Percentiles rank a stretch among this genome's conserved stretches.
phyloP scores from a whole-genome alignment of 1,139 yeast species.

The Diutina siamensis region DNA sequence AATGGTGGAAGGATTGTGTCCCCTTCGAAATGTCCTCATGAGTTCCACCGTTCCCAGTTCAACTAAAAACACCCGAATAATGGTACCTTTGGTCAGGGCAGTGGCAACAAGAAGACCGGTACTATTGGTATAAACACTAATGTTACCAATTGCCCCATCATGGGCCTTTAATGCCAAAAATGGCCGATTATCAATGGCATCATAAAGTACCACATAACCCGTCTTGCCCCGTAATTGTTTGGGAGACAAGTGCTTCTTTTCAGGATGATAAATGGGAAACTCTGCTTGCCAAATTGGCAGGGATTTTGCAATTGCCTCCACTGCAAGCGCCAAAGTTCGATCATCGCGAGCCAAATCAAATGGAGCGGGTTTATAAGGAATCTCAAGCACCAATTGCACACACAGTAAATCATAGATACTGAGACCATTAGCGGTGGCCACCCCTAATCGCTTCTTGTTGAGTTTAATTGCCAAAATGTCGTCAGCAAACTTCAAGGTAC shows the following conservation, averaged over 20 bases:
- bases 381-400: neutral
- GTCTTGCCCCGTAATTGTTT: neutral
- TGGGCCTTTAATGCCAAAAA: slow-evolving; percentile 4
- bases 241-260: neutral
- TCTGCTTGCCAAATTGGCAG: neutral
- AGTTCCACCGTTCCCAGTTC: neutral
- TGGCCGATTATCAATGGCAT: slow-evolving; percentile 1
- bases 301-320: neutral
- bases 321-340: neutral
- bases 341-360: neutral
- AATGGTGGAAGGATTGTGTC: neutral
- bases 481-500: slow-evolving; percentile 60
- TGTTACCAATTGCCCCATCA: neutral
- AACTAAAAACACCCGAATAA: neutral
- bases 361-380: neutral
- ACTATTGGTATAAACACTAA: neutral
- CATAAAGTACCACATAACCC: neutral
- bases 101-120: neutral
- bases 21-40: neutral
- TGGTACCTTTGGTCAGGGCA: neutral
- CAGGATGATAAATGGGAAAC: slow-evolving; percentile 1
- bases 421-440: slow-evolving; percentile 11
- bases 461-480: slow-evolving; percentile 48
- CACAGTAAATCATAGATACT: neutral
- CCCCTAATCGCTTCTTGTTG: slow-evolving; percentile 56